phyloP scores from a whole-genome alignment of 1,284 basidiomycete genomes.

The Apiotrichum siamense region DNA sequence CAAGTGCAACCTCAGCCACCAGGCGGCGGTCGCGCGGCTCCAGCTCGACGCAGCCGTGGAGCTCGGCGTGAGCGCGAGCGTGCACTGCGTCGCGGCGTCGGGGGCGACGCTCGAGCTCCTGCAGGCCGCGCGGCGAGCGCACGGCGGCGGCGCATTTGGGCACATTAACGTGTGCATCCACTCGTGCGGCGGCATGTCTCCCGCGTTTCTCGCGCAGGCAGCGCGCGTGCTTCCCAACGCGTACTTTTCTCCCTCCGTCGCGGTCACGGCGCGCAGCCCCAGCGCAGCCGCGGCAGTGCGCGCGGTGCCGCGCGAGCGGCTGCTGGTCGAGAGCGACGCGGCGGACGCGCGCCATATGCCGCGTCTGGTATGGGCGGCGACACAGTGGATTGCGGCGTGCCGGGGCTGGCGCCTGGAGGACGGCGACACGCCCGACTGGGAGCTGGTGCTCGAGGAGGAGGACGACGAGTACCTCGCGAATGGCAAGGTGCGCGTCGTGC shows the following conservation, averaged over 20 bases:
- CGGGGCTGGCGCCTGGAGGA: conserved; percentile 42
- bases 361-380: conserved; percentile 38
- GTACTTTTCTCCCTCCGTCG: conserved; percentile 48
- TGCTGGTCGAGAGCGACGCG: conserved; percentile 49
- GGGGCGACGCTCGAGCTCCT: conserved; percentile 46
- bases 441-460: conserved; percentile 20
- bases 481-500: conserved; percentile 6
- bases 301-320: conserved; percentile 33
- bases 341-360: conserved; percentile 34
- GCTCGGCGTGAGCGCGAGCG: conserved; percentile 42
- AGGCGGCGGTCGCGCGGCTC: conserved; percentile 36
- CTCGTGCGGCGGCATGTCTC: conserved; percentile 37
- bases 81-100: conserved; percentile 48
- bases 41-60: conserved; percentile 48
- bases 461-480: conserved; percentile 17
- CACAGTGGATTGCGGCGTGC: conserved; percentile 35
- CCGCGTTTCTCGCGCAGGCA: conserved; percentile 9
- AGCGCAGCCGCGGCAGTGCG: conserved; percentile 38
- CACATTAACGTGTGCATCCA: conserved; percentile 46
- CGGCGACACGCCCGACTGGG: conserved; percentile 20
- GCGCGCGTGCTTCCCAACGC: conserved; percentile 40
- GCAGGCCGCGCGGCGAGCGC: conserved; percentile 24
- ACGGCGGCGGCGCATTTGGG: conserved; percentile 27
- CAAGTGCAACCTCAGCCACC: conserved; percentile 47
- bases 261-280: conserved; percentile 44